A percentile compares a stretch with the other conserved stretches of the same genome.
Evolutionary conservation across 1,284 basidiomycete species (phyloP).

Genomic region (Ustilago cynodontis): DNA sequence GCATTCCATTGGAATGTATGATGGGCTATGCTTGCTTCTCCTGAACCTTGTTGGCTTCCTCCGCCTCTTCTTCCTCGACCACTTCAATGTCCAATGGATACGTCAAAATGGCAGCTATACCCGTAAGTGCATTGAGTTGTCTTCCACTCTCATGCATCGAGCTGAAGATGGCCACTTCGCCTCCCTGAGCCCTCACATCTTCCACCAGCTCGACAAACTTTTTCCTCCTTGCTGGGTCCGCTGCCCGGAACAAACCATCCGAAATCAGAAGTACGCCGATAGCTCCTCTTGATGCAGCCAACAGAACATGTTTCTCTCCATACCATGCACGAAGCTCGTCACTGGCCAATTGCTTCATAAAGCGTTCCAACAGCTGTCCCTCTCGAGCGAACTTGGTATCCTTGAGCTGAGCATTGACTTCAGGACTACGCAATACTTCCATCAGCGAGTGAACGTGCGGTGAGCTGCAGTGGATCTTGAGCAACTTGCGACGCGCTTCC

Average conservation of each 20-base stretch:
- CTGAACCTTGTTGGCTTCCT: slow-evolving; percentile 36
- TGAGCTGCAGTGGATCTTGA: slow-evolving; percentile 91
- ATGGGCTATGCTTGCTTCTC: slow-evolving; percentile 10
- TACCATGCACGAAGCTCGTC: slow-evolving; percentile 99
- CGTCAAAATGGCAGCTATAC: slow-evolving; percentile 93
- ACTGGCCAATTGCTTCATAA: slow-evolving; percentile 85
- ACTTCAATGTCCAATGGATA: slow-evolving; percentile 93
- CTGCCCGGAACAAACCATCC: slow-evolving; percentile 85
- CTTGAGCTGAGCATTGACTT: slow-evolving; percentile 78
- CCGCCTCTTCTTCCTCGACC: slow-evolving; percentile 74
- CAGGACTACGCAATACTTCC: slow-evolving; percentile 90
- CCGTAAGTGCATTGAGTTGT: slow-evolving; percentile 90
- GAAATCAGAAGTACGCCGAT: slow-evolving; percentile 95
- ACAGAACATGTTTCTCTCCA: slow-evolving; percentile 89
- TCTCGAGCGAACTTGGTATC: slow-evolving; percentile 98
- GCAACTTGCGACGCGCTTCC: slow-evolving; percentile 82
- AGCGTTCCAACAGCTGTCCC: slow-evolving; percentile 73
- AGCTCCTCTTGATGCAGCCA: slow-evolving; percentile 92
- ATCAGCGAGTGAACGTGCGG: slow-evolving; percentile 95
- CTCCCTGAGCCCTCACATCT: slow-evolving; percentile 86
- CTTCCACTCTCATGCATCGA: slow-evolving; percentile 97
- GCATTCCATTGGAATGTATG: no score
- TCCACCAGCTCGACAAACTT: slow-evolving; percentile 90
- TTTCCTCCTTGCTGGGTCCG: slow-evolving; percentile 70
- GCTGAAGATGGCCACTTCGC: slow-evolving; percentile 94